Base-by-base conservation (phyloP, 1,284 basidiomycete species). In the Ceratobasidium sp. region DNA sequence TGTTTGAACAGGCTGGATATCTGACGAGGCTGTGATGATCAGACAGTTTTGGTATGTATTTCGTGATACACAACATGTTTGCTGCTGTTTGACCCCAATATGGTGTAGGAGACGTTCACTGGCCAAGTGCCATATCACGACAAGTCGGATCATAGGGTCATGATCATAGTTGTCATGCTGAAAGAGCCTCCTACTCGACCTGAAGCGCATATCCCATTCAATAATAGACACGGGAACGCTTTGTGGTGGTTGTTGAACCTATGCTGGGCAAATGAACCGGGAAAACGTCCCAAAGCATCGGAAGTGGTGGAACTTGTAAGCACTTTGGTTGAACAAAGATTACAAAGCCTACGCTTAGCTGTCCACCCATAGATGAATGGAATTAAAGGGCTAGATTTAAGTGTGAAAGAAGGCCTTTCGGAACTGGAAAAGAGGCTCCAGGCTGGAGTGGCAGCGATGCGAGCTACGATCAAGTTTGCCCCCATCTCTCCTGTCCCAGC, bases 41-140 rank as follows among this genome's bases (percentile, higher is more conserved):
- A 57, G n/a, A 32, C n/a, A n/a, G 11, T 57, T 2, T 22, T 25
- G 15, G n/a, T 22, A 22, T n/a, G 54, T 4, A 15, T 15, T 25
- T 57, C 22, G 11, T 57, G 54, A 13, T 29, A 29, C 2, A 5
- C 25, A 25, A n/a, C 11, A 29, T 57, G n/a, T 22, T 29, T 29
- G 22, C 25, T 6, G 15, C 49, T 57, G 2, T 29, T 15, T n/a
- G 25, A n/a, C 15, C 4, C 54, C 19, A n/a, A 6, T 57, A n/a
- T 15, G 22, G 51, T 57, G 25, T 15, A 61, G 57, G 57, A 61
- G 29, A 37, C 57, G 57, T 34, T 34, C 57, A 61, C 57, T 19
- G 32, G 57, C 25, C 25, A 37, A 9, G 57, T 61, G 34, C 57
- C 57, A 61, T 61, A 61, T 37, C 6, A 15, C 19, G 57, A 19